Conservation (phyloP, 805 yeast genomes). For the Naumovozyma castellii region DNA sequence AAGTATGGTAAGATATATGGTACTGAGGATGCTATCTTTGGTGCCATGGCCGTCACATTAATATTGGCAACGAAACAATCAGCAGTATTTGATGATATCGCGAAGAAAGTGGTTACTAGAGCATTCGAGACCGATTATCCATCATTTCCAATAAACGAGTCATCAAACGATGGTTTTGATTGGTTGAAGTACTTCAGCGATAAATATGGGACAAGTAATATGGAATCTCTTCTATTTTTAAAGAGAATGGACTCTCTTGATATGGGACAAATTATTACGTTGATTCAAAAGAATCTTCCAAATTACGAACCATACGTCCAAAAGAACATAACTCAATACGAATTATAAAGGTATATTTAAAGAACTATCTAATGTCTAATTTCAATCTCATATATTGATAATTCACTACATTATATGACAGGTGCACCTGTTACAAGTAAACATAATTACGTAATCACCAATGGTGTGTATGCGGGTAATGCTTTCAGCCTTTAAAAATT, state of each 20-base stretch:
- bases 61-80: conserved; percentile 17
- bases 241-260: conserved; percentile 3
- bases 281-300: conserved; percentile 14
- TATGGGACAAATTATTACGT: conserved; percentile 9
- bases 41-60: conserved; percentile 22
- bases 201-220: conserved; percentile 8
- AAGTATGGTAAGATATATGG: conserved; percentile 16
- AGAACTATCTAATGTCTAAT: too few species aligned
- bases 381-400: too few species aligned
- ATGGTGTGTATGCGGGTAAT: too few species aligned
- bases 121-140: conserved; percentile 21
- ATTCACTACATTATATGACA: too few species aligned
- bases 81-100: conserved; percentile 18
- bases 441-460: too few species aligned
- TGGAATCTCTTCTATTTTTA: conserved; percentile 16
- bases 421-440: too few species aligned
- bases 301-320: conserved; percentile 21
- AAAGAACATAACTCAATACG: conserved; percentile 20
- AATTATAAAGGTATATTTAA: conserved; percentile 9
- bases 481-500: too few species aligned
- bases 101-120: conserved; percentile 25
- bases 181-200: conserved; percentile 17
- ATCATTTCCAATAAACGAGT: conserved; percentile 15
- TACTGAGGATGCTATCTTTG: conserved; percentile 15
- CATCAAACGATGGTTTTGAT: conserved; percentile 14